These are phyloP conservation scores for Suhomyces wounanorum DNA, from an alignment of 1,139 yeast genomes.

Conservation along the genomic window DNA sequence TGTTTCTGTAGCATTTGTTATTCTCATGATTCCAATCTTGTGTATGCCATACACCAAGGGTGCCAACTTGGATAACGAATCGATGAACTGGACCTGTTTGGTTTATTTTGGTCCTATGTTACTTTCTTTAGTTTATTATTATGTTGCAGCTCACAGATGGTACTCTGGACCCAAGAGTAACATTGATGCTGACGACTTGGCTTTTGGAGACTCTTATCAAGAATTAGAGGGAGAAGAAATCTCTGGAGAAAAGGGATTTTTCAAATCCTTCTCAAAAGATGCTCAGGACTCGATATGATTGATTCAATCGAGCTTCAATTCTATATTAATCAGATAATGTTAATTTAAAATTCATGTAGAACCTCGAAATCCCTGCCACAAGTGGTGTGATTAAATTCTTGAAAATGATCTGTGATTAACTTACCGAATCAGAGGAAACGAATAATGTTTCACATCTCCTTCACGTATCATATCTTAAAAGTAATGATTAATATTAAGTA, in stretches of 20 bases:
- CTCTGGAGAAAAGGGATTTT: slow-evolving; percentile 1
- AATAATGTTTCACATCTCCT: too few species aligned
- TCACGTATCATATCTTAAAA: too few species aligned
- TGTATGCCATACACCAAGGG: slow-evolving; percentile 64
- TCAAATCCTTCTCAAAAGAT: slow-evolving; percentile 3
- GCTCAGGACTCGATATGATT: slow-evolving; percentile 5
- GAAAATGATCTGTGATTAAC: too few species aligned
- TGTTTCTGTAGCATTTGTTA: slow-evolving; percentile 49
- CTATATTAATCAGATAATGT: neutral
- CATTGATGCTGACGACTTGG: slow-evolving; percentile 40
- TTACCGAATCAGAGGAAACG: too few species aligned
- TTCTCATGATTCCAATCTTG: slow-evolving; percentile 64
- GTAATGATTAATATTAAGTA: too few species aligned
- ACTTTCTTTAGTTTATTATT: slow-evolving; percentile 53
- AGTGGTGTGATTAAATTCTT: too few species aligned
- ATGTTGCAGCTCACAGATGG: slow-evolving; percentile 61
- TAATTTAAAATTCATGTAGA: neutral
- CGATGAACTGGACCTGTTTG: slow-evolving; percentile 72
- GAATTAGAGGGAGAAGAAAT: slow-evolving; percentile 8
- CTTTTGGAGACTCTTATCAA: slow-evolving; percentile 14
- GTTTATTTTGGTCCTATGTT: slow-evolving; percentile 69
- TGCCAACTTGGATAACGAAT: slow-evolving; percentile 43
- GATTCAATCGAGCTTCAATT: neutral
- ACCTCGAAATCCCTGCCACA: neutral
- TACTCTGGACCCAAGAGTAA: slow-evolving; percentile 71